Conservation (phyloP, 2,329 filamentous ascomycete genomes). For the Calonectria pteridis region DNA sequence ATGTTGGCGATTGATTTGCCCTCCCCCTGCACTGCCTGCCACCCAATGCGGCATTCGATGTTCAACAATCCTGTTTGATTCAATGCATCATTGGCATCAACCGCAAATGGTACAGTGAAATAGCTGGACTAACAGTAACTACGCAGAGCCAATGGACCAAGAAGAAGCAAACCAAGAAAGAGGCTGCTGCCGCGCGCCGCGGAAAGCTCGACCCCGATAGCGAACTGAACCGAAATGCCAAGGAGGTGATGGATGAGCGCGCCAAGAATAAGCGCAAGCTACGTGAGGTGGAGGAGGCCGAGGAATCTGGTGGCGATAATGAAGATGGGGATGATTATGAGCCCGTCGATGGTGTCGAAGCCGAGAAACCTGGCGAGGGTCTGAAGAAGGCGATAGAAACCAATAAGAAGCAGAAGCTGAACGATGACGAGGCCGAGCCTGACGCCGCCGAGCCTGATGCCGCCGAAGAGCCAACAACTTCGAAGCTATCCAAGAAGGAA, state of each 20-base stretch:
- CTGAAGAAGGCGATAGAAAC: conserved; percentile 63
- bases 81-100: no score
- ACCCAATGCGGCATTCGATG: conserved; percentile 9
- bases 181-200: conserved; percentile 84
- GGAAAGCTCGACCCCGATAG: conserved; percentile 94
- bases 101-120: not conserved
- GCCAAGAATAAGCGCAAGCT: conserved; percentile 84
- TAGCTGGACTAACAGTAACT: conserved; percentile 32
- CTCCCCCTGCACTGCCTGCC: conserved; percentile 18
- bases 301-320: conserved; percentile 52
- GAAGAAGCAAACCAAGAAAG: conserved; percentile 95
- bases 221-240: conserved; percentile 82
- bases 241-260: conserved; percentile 90
- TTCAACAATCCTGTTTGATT: not conserved
- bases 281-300: conserved; percentile 69
- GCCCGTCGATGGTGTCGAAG: conserved; percentile 66
- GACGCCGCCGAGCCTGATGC: conserved; percentile 40
- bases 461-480: conserved; percentile 59
- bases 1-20: conserved; percentile 56
- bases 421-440: conserved; percentile 37
- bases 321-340: conserved; percentile 60
- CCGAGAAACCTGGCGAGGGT: conserved; percentile 74
- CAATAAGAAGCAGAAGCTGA: conserved; percentile 68
- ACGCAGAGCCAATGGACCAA: conserved; percentile 88
- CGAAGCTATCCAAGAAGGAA: conserved; percentile 65